phyloP scores from a whole-genome alignment of 805 yeast species.

The Pichia eremophila region DNA sequence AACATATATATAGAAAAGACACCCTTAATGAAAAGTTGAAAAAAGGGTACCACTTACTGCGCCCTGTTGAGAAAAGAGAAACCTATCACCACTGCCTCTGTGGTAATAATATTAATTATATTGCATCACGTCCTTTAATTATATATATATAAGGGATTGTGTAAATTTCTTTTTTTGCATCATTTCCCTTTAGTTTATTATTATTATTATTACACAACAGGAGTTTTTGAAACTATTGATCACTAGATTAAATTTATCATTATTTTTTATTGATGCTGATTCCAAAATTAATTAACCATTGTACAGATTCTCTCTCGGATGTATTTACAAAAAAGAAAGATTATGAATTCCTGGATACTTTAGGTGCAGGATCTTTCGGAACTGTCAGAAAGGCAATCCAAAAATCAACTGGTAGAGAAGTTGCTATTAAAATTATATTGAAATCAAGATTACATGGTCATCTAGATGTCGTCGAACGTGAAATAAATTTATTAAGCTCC shows the following conservation, averaged over 20 bases:
- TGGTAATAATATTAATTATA: no score
- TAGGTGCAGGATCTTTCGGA: conserved; percentile 95
- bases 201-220: no score
- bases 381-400: conserved; percentile 68
- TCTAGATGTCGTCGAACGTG: conserved; percentile 63
- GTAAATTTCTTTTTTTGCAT: no score
- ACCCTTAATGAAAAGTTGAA: no score
- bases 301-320: not conserved
- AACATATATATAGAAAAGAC: no score
- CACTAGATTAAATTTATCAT: no score
- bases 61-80: not conserved
- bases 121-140: no score
- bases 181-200: no score
- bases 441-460: conserved; percentile 73
- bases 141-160: no score
- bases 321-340: conserved; percentile 41
- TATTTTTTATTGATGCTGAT: not conserved
- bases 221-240: no score
- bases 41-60: not conserved
- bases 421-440: conserved; percentile 82
- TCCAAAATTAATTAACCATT: not conserved
- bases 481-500: conserved; percentile 56
- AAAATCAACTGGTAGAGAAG: conserved; percentile 47
- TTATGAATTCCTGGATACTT: conserved; percentile 70
- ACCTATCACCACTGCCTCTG: not conserved